phyloP scores from a whole-genome alignment of 1,284 basidiomycete species.

The Cutaneotrichosporon dermatis region DNA sequence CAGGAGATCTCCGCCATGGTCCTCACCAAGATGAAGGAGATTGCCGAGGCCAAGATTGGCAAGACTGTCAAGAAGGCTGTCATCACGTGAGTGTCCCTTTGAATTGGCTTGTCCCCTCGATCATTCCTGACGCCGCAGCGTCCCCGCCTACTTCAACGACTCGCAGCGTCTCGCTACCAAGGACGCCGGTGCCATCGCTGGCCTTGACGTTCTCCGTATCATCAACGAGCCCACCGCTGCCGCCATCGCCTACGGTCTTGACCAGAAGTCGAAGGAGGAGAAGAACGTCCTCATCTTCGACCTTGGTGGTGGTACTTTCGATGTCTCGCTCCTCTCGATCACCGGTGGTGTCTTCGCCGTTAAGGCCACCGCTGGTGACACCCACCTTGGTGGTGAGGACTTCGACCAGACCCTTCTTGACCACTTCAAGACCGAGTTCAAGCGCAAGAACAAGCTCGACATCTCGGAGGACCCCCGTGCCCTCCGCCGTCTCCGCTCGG shows the following conservation, averaged over 20 bases:
- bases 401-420: conserved; percentile 97
- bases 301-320: conserved; percentile 85
- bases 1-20: conserved; percentile 95
- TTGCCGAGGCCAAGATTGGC: conserved; percentile 61
- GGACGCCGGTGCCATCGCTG: conserved; percentile 60
- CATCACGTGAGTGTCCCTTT: conserved; percentile 52
- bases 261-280: conserved; percentile 76
- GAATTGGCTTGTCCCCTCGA: conserved; percentile 1
- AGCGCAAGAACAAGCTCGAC: conserved; percentile 73
- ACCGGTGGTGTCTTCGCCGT: conserved; percentile 62
- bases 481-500: conserved; percentile 86
- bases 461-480: conserved; percentile 95
- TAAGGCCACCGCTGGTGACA: conserved; percentile 87
- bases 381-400: conserved; percentile 98
- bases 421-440: conserved; percentile 66
- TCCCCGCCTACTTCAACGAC: conserved; percentile 67
- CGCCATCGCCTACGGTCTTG: conserved; percentile 58
- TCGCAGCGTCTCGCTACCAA: conserved; percentile 63
- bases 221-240: conserved; percentile 61
- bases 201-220: conserved; percentile 64
- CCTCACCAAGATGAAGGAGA: conserved; percentile 95
- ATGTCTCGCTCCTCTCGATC: conserved; percentile 62
- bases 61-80: conserved; percentile 63
- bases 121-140: conserved; percentile 51
- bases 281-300: conserved; percentile 99